Base-by-base conservation (phyloP, 163 green algal species). In the Prototheca wickerhamii region DNA sequence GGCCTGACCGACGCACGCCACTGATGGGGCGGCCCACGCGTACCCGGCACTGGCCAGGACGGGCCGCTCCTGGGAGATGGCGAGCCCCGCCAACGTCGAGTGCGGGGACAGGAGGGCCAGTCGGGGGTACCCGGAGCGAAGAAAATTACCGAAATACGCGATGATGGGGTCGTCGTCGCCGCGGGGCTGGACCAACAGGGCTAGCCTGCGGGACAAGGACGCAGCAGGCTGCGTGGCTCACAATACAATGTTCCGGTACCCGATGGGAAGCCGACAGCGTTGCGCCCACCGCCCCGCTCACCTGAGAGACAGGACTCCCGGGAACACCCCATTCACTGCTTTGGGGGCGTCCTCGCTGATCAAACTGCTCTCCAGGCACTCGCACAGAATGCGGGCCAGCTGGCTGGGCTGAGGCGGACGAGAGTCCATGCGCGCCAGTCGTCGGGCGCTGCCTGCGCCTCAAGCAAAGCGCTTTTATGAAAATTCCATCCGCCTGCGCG, bases 91-190 rank as follows among this genome's bases (percentile, higher is more conserved):
- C 51, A 35, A 6, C 4, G 51, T 26, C 4, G n/a, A 7, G 7
- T 35, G n/a, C 6, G 18, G 25, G 25, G 6, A 6, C 6, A 35
- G 21, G 8, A 58, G 26, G 4, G n/a, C 31, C 33, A 58, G 28
- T 21, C 26, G 0, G 33, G 67, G 61, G 56, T 74, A 56, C 17
- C 51, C 51, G 10, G 26, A 8, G 6, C 34, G 51, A 20, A 58
- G 21, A 35, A 58, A 58, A 34, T 67, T 70, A 15, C 73, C 64
- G 25, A 74, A 44, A 57, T 72, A 67, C 34, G 69, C 65, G 28
- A 66, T 72, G 57, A 60, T 59, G 3, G 34, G 60, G 12, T 50
- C 12, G 61, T 31, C 12, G 55, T 40, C 57, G 64, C 68, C 57
- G 63, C 40, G 12, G 67, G n/a, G 8, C 61, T 67, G 12, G 26